Evolutionary conservation across 2,329 filamentous ascomycete species (phyloP).

Genomic region (Didymella keratinophila): DNA sequence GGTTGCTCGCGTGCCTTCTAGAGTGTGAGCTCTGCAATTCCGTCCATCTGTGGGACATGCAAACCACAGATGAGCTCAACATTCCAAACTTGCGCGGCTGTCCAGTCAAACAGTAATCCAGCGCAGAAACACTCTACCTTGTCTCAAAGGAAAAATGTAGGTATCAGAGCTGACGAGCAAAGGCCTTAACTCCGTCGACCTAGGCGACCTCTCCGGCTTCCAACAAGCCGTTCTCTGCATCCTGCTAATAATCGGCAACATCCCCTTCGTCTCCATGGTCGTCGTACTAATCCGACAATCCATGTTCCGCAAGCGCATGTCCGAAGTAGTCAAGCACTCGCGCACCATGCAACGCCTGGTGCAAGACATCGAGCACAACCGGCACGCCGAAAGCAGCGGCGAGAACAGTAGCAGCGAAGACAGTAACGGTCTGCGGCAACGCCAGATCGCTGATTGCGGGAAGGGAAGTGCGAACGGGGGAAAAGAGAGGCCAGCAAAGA

Average conservation of each 20-base stretch:
- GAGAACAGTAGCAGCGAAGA: slow-evolving; percentile 12
- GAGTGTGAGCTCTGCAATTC: too few relatives aligned
- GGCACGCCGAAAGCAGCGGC: slow-evolving; percentile 14
- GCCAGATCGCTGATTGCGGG: slow-evolving; percentile 8
- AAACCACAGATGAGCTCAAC: too few relatives aligned
- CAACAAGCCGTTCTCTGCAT: slow-evolving; percentile 41
- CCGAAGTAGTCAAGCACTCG: slow-evolving; percentile 39
- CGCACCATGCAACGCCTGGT: slow-evolving; percentile 35
- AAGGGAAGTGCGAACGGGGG: neutral
- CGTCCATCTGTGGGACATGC: too few relatives aligned
- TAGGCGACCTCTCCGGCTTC: slow-evolving; percentile 36
- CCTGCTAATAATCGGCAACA: slow-evolving; percentile 41
- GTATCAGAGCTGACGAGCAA: neutral
- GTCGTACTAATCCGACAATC: slow-evolving; percentile 38
- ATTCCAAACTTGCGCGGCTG: too few relatives aligned
- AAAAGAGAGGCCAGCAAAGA: slow-evolving; percentile 11
- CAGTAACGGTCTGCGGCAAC: slow-evolving; percentile 7
- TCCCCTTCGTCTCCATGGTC: slow-evolving; percentile 42
- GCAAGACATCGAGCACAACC: slow-evolving; percentile 35
- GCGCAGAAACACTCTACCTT: too few relatives aligned
- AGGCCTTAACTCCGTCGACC: slow-evolving; percentile 40
- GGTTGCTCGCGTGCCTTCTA: too few relatives aligned
- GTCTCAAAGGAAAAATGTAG: too few relatives aligned
- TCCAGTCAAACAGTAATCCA: too few relatives aligned
- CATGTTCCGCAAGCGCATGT: slow-evolving; percentile 39